Base-by-base conservation (phyloP, 345 rosid species). In the Gossypium arboreum region DNA sequence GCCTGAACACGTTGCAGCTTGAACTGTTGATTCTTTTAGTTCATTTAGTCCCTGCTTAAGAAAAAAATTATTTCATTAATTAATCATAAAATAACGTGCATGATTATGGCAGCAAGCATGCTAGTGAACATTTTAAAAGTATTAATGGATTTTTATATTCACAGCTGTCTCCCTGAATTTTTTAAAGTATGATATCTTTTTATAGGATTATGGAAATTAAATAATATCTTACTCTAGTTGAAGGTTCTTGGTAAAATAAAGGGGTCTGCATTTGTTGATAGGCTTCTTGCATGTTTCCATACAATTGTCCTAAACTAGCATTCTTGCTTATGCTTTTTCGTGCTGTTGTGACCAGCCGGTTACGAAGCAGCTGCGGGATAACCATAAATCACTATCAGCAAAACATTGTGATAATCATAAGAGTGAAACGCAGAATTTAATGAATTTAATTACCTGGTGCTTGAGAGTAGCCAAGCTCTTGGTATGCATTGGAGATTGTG, bases 231-330 rank as follows among this genome's bases (percentile, higher is more conserved):
- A 77, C 85, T 20, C 75, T 83, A 65, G 85, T 50, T 29, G 92
- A 71, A 47, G 91, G 80, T 66, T 80, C 81, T 57, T 88, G 97
- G 84, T 91, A 82, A 73, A 86, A 83, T 75, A 94, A 76, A 43
- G 98, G 98, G 59, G 97, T 92, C 85, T 92, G 98, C 91, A 94
- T 91, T 76, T 91, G 94, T 65, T 80, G 84, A 83, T 92, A 94
- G 25, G 69, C 88, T 71, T 91, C 94, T 81, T 90, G 91, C 98
- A 94, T 91, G 73, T 83, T 91, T 64, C 83, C 90, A 75, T 92
- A 94, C 83, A 94, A 57, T 74, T 92, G 94, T 67, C 91, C 94
- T 76, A 92, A 79, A 85, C 90, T 93, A 22, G 93, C 90, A 64
- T 94, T 93, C 79, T 86, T 86, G 54, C 71, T 72, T 11, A 93